Base-by-base conservation (phyloP, 75 land plant species). In the Pinus albicaulis region DNA sequence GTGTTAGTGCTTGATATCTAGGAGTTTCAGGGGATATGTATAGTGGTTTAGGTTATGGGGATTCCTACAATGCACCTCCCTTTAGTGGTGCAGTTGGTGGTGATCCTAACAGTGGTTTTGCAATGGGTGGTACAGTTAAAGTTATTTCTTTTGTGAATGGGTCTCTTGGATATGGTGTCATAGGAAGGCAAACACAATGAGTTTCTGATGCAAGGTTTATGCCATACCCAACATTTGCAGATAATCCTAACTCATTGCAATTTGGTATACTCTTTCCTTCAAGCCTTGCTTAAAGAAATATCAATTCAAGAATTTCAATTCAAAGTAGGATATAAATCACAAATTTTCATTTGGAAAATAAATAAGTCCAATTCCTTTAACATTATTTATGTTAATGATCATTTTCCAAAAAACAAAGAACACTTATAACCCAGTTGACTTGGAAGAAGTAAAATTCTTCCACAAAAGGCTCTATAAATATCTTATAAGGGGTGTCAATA, bases 11-110 rank as follows among this genome's bases (percentile, higher is more conserved):
- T 22, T 79, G 78, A 4, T 65, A 80, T 11, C 83, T 80, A 25
- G 81, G 80, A 17, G 71, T 87, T 26, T 91, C 91, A 82, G 88
- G 89, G 19, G 93, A 88, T 83, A 77, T 83, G 0, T 82, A 81
- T 74, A 86, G 87, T 3, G 77, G 76, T 36, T 25, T 89, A 1
- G 92, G 92, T 3, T 93, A 93, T 84, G 71, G 71, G 20, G 38
- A 68, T 44, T 68, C 71, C 11, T 68, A 38, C 7, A 68, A 36
- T 6, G 11, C 34, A 13, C n/a, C 10, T 5, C 28, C 34, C 3
- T 38, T 8, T 20, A n/a, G 3, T 44, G 48, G 48, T 44, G 48
- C 16, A 36, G 70, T 28, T 38, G 48, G 82, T 34, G 79, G 55
- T 25, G 82, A 56, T 23, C 74, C 82, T 19, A 73, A 56, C 14